Conservation (phyloP, 2,329 filamentous ascomycete genomes). For the Davidsoniella australis region DNA sequence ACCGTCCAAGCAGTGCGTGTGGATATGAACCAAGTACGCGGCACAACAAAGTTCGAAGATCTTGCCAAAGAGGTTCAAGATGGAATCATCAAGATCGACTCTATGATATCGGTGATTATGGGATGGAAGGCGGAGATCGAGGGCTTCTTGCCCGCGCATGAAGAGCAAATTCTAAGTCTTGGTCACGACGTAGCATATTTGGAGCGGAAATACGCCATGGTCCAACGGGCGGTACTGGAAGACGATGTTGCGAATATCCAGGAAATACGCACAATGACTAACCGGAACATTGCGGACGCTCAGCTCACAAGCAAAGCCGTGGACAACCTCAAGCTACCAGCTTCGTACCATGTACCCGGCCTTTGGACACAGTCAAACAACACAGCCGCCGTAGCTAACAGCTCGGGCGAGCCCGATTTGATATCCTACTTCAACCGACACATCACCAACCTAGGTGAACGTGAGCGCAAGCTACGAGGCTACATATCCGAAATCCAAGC, state of each 20-base stretch:
- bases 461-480: constrained; percentile 26
- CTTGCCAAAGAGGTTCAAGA: constrained; percentile 67
- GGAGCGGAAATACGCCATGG: constrained; percentile 29
- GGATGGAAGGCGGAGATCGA: constrained; percentile 61
- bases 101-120: constrained; percentile 65
- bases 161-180: constrained; percentile 29
- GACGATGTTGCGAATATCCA: constrained; percentile 46
- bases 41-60: constrained; percentile 83
- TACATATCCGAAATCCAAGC: constrained; percentile 30
- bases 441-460: constrained; percentile 26
- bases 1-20: constrained; percentile 58
- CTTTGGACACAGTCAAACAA: constrained; percentile 22
- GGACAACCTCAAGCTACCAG: constrained; percentile 56
- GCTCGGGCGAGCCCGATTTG: constrained; percentile 25
- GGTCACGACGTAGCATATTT: constrained; percentile 31
- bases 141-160: constrained; percentile 43
- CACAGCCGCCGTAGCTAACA: constrained; percentile 21
- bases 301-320: constrained; percentile 56
- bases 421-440: constrained; percentile 29
- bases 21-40: constrained; percentile 60
- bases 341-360: constrained; percentile 33
- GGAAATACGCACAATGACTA: constrained; percentile 39
- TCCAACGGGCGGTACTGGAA: constrained; percentile 26
- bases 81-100: constrained; percentile 62
- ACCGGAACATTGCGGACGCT: constrained; percentile 52